phyloP scores from a whole-genome alignment of 2,329 filamentous ascomycete species.

The Colletotrichum cuscutae region DNA sequence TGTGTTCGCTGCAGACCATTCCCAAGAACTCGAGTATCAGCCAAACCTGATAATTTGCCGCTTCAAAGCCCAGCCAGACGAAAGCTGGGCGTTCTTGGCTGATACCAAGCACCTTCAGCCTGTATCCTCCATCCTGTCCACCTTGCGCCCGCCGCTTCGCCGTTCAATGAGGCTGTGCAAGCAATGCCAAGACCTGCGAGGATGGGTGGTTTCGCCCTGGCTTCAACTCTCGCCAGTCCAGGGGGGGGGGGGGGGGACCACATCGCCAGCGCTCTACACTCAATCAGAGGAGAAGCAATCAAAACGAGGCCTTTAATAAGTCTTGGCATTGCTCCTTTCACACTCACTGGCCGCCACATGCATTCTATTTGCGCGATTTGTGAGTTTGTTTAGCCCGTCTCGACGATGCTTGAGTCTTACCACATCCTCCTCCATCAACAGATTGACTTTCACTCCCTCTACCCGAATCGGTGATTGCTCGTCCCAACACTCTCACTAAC shows the following conservation, averaged over 20 bases:
- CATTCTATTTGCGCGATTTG: conserved; percentile 27
- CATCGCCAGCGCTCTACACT: background rate
- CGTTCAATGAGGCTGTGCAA: conserved; percentile 32
- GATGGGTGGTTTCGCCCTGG: conserved; percentile 30
- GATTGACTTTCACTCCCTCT: conserved; percentile 6
- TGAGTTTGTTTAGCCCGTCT: conserved; percentile 24
- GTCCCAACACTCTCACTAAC: conserved; percentile 18
- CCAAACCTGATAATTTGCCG: conserved; percentile 25
- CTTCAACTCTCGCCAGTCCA: conserved; percentile 21
- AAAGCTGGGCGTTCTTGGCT: conserved; percentile 31
- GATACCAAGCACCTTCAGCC: conserved; percentile 28
- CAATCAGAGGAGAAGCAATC: conserved; percentile 23
- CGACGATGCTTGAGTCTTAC: background rate
- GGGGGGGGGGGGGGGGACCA: background rate
- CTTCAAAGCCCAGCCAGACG: conserved; percentile 29
- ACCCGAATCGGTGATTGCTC: conserved; percentile 4
- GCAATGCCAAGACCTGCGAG: conserved; percentile 30
- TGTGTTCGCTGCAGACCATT: background rate
- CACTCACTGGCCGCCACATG: conserved; percentile 18
- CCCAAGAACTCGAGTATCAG: background rate
- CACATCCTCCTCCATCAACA: conserved; percentile 23
- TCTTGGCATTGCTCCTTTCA: conserved; percentile 25
- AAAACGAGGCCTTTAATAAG: conserved; percentile 23
- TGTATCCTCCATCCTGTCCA: conserved; percentile 5
- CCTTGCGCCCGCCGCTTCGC: conserved; percentile 27